Evolutionary conservation across 495 filamentous ascomycete genomes (phyloP).

Genomic region (Glarea lozoyensis): DNA sequence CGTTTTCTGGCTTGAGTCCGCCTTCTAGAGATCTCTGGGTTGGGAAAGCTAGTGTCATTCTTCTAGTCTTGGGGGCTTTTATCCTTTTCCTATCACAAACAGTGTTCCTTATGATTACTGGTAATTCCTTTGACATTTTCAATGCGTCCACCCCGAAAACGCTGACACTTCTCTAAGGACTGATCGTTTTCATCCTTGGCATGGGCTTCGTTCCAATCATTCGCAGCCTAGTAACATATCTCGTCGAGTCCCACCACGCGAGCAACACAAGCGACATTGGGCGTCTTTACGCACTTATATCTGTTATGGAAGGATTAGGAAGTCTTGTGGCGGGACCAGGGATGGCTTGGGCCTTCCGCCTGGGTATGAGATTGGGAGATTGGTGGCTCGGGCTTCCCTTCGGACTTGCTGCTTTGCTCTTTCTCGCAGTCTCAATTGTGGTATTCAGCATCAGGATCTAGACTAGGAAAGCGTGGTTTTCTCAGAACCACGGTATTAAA

Average conservation of each 20-base stretch:
- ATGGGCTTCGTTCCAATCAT: slow-evolving; percentile 22
- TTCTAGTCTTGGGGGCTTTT: no score
- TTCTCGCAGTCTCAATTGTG: no score
- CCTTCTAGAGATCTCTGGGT: no score
- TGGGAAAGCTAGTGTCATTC: no score
- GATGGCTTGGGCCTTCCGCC: slow-evolving; percentile 22
- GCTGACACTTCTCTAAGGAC: slow-evolving; percentile 40
- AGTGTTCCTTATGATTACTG: no score
- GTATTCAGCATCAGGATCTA: no score
- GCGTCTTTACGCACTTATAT: slow-evolving; percentile 47
- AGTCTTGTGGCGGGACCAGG: slow-evolving; percentile 41
- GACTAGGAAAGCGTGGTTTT: no score
- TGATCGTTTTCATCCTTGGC: slow-evolving; percentile 25
- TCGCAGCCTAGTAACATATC: slow-evolving; percentile 42
- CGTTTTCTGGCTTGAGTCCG: slow-evolving; percentile 9
- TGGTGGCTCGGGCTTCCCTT: slow-evolving; percentile 28
- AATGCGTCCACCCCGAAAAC: slow-evolving; percentile 36
- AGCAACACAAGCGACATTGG: no score
- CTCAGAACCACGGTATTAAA: no score
- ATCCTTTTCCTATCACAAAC: no score
- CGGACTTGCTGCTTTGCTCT: slow-evolving; percentile 17
- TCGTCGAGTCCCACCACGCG: slow-evolving; percentile 45
- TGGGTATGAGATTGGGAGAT: slow-evolving; percentile 23
- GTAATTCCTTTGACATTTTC: no score
- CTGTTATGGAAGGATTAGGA: slow-evolving; percentile 45